Percentiles rank a stretch among this genome's conserved stretches.
Evolutionary conservation across 176 grass and related monocot species (phyloP).

Genomic region (Aegilops bicornis): DNA sequence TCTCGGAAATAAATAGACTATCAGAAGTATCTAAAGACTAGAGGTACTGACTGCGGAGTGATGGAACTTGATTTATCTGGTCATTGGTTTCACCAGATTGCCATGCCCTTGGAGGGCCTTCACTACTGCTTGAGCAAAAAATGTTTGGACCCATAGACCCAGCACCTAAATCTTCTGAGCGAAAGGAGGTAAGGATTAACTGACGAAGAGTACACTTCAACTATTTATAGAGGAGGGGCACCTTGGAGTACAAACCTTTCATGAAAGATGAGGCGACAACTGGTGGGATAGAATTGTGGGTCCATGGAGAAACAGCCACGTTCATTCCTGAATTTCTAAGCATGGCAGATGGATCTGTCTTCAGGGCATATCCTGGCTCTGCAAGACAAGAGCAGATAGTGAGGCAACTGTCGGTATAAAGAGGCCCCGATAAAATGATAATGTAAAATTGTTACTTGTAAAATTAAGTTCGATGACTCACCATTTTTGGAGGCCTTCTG

Average conservation of each 20-base stretch:
- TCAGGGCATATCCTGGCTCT: conserved; percentile 58
- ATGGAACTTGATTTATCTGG: conserved; percentile 73
- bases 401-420: conserved; percentile 31
- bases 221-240: conserved; percentile 19
- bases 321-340: conserved; percentile 50
- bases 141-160: conserved; percentile 48
- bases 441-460: background rate
- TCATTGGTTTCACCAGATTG: conserved; percentile 52
- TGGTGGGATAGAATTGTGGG: conserved; percentile 53
- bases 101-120: conserved; percentile 48
- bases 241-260: conserved; percentile 50
- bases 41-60: conserved; percentile 63
- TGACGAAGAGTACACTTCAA: background rate
- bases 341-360: conserved; percentile 50
- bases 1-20: conserved; percentile 18
- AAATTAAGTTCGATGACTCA: conserved; percentile 26
- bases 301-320: conserved; percentile 60
- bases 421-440: conserved; percentile 13
- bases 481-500: conserved; percentile 97
- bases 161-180: conserved; percentile 55
- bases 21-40: conserved; percentile 20
- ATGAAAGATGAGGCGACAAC: conserved; percentile 43
- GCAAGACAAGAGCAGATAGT: conserved; percentile 42
- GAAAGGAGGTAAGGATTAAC: conserved; percentile 40
- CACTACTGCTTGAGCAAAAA: conserved; percentile 74